These are phyloP conservation scores for Fusarium fracticaudum DNA, from an alignment of 2,329 filamentous ascomycete genomes.

Conservation along the genomic window DNA sequence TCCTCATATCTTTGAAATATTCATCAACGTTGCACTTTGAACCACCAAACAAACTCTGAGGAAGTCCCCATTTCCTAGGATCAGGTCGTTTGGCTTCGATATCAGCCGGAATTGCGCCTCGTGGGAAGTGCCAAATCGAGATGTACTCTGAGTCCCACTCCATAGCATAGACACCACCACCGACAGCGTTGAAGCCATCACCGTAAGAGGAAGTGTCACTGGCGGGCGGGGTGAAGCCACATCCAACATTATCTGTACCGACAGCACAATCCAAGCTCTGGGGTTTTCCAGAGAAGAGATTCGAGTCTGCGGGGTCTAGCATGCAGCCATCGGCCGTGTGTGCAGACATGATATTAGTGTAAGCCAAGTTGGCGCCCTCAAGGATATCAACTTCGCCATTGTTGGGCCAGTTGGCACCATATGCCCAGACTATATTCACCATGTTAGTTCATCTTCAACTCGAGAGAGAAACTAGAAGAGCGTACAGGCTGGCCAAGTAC, in stretches of 20 bases:
- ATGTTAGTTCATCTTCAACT: conserved; percentile 4
- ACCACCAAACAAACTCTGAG: conserved; percentile 74
- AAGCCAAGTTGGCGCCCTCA: conserved; percentile 72
- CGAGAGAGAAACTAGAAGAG: background rate
- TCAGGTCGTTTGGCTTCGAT: conserved; percentile 68
- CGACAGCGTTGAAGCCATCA: conserved; percentile 70
- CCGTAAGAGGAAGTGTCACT: conserved; percentile 63
- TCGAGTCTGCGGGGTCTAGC: conserved; percentile 30
- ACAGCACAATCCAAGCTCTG: conserved; percentile 51
- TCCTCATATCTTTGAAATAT: conserved; percentile 74
- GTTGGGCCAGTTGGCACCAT: conserved; percentile 66
- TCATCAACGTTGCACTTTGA: conserved; percentile 70
- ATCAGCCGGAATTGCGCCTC: conserved; percentile 71
- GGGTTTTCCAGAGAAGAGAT: conserved; percentile 41
- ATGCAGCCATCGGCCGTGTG: conserved; percentile 60
- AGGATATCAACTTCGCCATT: conserved; percentile 76
- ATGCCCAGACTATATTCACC: conserved; percentile 58
- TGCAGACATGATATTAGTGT: conserved; percentile 68
- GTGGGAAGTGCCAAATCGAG: conserved; percentile 80
- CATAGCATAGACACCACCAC: conserved; percentile 76
- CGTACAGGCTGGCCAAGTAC: conserved; percentile 77
- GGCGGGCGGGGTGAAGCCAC: conserved; percentile 53
- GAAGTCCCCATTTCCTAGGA: conserved; percentile 73
- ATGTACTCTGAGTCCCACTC: conserved; percentile 76
- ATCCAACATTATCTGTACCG: conserved; percentile 54